Percentiles rank a stretch among this genome's conserved stretches.
These are phyloP conservation scores for Gyrodon lividus DNA, from an alignment of 768 basidiomycete genomes.

Conservation along the genomic window DNA sequence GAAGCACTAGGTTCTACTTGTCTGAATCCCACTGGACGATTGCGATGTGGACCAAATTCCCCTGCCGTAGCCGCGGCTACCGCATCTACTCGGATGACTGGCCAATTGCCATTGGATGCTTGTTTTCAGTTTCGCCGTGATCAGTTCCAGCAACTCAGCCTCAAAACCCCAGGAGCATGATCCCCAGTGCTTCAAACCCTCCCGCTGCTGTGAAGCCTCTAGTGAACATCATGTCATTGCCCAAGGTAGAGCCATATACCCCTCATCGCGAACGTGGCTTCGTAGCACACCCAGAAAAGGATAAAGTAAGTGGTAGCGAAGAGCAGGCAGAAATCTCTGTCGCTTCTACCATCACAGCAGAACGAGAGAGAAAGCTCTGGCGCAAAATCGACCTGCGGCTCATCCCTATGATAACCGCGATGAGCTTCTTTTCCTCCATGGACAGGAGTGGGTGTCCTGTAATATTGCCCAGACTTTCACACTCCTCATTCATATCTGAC, in stretches of 20 bases:
- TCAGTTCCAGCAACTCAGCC: not conserved
- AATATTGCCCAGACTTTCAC: not conserved
- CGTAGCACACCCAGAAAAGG: not conserved
- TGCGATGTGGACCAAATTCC: no score
- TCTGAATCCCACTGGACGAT: no score
- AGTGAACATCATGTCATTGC: no score
- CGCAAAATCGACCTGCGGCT: slow-evolving; percentile 57
- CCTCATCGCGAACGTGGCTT: no score
- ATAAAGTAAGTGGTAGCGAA: not conserved
- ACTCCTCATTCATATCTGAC: not conserved
- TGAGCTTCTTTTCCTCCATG: slow-evolving; percentile 64
- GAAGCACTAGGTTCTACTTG: no score
- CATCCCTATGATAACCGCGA: slow-evolving; percentile 57
- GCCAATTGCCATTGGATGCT: no score
- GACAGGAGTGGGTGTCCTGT: slow-evolving; percentile 51
- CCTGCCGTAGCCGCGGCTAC: no score
- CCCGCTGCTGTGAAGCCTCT: no score
- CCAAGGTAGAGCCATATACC: no score
- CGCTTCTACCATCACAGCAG: slow-evolving; percentile 16
- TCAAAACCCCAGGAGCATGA: no score
- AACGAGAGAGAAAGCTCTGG: slow-evolving; percentile 54
- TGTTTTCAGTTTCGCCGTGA: not conserved
- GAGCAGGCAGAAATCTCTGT: not conserved
- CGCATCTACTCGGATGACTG: no score
- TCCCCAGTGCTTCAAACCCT: no score